Conservation (phyloP, 495 filamentous ascomycete genomes). For the Platismatia glauca region DNA sequence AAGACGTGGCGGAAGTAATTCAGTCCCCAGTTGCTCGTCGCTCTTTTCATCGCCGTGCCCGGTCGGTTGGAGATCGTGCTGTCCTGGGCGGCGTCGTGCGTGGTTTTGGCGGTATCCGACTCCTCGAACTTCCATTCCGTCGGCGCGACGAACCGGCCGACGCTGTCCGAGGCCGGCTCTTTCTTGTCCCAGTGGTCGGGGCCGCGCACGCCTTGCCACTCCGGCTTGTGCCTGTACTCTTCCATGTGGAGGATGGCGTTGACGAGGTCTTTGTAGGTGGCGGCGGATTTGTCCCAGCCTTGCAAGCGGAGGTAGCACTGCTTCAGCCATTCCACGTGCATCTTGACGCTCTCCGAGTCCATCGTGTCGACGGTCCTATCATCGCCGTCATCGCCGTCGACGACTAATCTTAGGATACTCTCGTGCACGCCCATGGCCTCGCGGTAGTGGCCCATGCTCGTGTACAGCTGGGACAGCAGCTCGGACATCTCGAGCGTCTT, state of each 20-base stretch:
- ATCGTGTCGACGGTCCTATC: conserved; percentile 23
- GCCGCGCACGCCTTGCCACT: conserved; percentile 6
- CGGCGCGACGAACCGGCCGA: conserved; percentile 12
- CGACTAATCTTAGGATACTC: conserved; percentile 40
- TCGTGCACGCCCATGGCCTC: conserved; percentile 49
- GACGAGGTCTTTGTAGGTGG: conserved; percentile 17
- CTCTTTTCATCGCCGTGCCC: conserved; percentile 7
- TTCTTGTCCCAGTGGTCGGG: conserved; percentile 13
- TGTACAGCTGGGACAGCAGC: conserved; percentile 47
- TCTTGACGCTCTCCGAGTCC: conserved; percentile 33
- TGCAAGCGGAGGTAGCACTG: conserved; percentile 31
- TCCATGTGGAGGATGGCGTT: conserved; percentile 4
- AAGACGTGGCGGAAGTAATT: neutral
- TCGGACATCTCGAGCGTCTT: conserved; percentile 47
- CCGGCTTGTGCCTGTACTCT: conserved; percentile 7
- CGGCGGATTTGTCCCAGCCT: conserved; percentile 29
- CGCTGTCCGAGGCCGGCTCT: conserved; percentile 6
- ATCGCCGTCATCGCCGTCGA: conserved; percentile 37
- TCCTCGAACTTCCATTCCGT: conserved; percentile 12
- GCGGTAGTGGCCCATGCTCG: conserved; percentile 39
- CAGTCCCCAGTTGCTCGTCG: conserved; percentile 20
- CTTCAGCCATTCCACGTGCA: conserved; percentile 46
- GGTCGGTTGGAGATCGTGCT: neutral
- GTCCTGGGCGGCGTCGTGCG: neutral
- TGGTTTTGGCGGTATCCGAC: neutral